phyloP scores from a whole-genome alignment of 768 basidiomycete genomes.

The Erythrobasidium yunnanense region DNA sequence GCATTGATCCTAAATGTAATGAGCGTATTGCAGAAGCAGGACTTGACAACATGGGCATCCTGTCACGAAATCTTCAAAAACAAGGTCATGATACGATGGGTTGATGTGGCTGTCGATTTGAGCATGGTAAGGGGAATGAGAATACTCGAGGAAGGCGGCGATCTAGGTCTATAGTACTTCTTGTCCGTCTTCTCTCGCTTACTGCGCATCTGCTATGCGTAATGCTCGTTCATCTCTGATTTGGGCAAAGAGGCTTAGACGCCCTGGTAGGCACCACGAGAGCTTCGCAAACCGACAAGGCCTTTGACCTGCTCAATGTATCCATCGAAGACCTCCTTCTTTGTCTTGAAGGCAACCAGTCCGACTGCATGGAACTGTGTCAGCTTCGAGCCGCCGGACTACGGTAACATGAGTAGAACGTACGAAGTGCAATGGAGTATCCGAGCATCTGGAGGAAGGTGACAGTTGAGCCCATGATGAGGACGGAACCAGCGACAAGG shows the following conservation, averaged over 20 bases:
- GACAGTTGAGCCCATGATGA: conserved; percentile 69
- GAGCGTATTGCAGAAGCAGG: too few species aligned
- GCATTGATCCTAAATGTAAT: too few species aligned
- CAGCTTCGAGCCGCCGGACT: neutral
- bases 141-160: too few species aligned
- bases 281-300: neutral
- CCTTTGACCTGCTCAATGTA: conserved; percentile 9
- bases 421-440: conserved; percentile 60
- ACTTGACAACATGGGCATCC: too few species aligned
- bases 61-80: too few species aligned
- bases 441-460: conserved; percentile 66
- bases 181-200: too few species aligned
- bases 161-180: too few species aligned
- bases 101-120: too few species aligned
- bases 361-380: neutral
- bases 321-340: conserved; percentile 33
- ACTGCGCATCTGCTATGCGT: too few species aligned
- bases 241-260: neutral
- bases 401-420: conserved; percentile 52
- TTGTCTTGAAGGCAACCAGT: conserved; percentile 37
- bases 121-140: too few species aligned
- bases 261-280: neutral
- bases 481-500: conserved; percentile 77
- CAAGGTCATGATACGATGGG: too few species aligned
- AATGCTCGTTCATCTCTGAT: too few species aligned